These are phyloP conservation scores for Boletellus sp. DNA, from an alignment of 768 basidiomycete species.

Conservation along the genomic window DNA sequence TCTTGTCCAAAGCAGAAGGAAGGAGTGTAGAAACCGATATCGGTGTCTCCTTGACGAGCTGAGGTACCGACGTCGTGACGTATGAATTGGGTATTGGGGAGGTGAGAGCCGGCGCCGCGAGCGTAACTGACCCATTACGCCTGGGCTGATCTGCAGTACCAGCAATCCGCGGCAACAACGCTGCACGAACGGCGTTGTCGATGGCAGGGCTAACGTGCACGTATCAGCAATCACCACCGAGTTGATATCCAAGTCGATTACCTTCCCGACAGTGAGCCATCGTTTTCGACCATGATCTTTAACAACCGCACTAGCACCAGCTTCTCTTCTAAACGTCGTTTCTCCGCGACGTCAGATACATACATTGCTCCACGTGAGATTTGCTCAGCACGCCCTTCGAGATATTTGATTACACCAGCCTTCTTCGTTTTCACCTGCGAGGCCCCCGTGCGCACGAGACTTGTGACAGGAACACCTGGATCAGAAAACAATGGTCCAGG, in stretches of 20 bases:
- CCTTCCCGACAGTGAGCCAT: constrained; percentile 85
- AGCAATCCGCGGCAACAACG: constrained; percentile 59
- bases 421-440: constrained; percentile 82
- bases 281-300: constrained; percentile 80
- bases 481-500: constrained; percentile 89
- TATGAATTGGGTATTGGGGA: constrained; percentile 22
- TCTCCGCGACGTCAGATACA: constrained; percentile 49
- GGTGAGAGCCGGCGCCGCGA: constrained; percentile 31
- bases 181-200: constrained; percentile 71
- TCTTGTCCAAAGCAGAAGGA: constrained; percentile 65
- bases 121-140: constrained; percentile 16
- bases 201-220: constrained; percentile 48
- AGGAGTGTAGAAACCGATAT: constrained; percentile 58
- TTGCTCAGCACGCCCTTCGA: constrained; percentile 72
- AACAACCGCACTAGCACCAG: constrained; percentile 70
- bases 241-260: constrained; percentile 31
- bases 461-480: constrained; percentile 56
- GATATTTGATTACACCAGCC: constrained; percentile 67
- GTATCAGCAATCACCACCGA: constrained; percentile 15
- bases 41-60: constrained; percentile 43
- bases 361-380: constrained; percentile 75
- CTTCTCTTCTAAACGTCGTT: constrained; percentile 69
- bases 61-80: constrained; percentile 11
- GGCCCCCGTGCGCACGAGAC: constrained; percentile 62
- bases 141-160: constrained; percentile 20